phyloP scores from a whole-genome alignment of 345 rosid species.

The Erucastrum elatum region DNA sequence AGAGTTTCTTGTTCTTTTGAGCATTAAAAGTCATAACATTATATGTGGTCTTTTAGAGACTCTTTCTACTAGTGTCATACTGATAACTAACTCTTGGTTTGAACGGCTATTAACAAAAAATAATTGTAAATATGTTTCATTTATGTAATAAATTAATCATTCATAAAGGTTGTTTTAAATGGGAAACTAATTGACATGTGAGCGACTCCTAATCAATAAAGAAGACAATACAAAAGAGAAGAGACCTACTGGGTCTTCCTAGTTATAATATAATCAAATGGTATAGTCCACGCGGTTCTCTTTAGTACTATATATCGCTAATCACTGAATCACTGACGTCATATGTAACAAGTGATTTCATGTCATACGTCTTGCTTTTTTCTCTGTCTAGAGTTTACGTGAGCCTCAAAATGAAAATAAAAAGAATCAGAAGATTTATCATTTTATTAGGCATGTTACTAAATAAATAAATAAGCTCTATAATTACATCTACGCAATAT shows the following conservation, averaged over 20 bases:
- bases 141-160: background rate
- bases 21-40: background rate
- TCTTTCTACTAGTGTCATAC: background rate
- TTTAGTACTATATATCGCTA: background rate
- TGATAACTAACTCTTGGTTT: background rate
- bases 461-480: background rate
- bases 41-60: background rate
- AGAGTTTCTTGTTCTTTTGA: background rate
- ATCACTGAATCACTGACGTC: background rate
- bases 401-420: background rate
- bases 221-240: background rate
- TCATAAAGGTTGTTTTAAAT: background rate
- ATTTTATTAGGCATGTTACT: background rate
- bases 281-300: background rate
- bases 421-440: background rate
- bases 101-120: background rate
- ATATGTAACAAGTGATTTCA: background rate
- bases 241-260: constrained; percentile 2
- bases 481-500: background rate
- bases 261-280: background rate
- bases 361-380: constrained; percentile 18
- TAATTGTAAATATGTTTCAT: background rate
- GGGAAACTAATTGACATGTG: constrained; percentile 17
- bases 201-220: background rate
- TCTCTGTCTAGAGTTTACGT: constrained; percentile 3